These are phyloP conservation scores for Gracilaria vermiculophylla DNA, from an alignment of 23 red algal species.

Conservation along the genomic window DNA sequence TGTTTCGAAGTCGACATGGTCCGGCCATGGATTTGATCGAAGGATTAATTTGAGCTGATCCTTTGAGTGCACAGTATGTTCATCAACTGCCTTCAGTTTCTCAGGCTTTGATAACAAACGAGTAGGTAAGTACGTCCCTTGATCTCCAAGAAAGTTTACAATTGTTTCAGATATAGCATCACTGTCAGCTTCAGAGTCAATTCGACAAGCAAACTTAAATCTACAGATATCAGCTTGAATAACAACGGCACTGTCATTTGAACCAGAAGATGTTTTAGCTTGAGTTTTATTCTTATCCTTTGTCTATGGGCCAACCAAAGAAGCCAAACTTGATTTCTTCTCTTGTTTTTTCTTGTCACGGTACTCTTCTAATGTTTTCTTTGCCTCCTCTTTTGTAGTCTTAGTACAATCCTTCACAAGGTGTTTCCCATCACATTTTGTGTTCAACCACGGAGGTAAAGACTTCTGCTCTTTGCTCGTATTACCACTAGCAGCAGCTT, in stretches of 20 bases:
- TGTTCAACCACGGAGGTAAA: too few species aligned
- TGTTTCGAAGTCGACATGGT: slow-evolving; percentile 52
- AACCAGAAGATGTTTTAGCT: too few species aligned
- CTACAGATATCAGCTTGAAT: slow-evolving; percentile 22
- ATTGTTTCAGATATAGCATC: slow-evolving; percentile 16
- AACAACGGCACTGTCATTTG: too few species aligned
- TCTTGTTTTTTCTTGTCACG: too few species aligned
- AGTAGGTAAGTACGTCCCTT: neutral
- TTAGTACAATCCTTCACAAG: too few species aligned
- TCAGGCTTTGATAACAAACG: neutral
- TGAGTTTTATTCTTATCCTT: neutral
- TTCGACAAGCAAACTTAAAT: slow-evolving; percentile 46
- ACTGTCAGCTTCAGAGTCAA: slow-evolving; percentile 38
- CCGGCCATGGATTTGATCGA: slow-evolving; percentile 25
- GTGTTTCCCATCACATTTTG: too few species aligned
- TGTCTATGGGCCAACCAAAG: too few species aligned
- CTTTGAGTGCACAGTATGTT: neutral
- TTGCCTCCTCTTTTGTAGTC: too few species aligned
- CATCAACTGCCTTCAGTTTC: slow-evolving; percentile 18
- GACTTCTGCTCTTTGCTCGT: too few species aligned
- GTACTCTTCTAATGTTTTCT: too few species aligned
- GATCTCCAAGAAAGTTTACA: slow-evolving; percentile 5
- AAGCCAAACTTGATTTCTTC: too few species aligned
- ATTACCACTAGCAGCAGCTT: too few species aligned
- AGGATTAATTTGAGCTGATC: neutral